phyloP scores from a whole-genome alignment of 2,329 filamentous ascomycete genomes.

The Aspergillus uvarum region DNA sequence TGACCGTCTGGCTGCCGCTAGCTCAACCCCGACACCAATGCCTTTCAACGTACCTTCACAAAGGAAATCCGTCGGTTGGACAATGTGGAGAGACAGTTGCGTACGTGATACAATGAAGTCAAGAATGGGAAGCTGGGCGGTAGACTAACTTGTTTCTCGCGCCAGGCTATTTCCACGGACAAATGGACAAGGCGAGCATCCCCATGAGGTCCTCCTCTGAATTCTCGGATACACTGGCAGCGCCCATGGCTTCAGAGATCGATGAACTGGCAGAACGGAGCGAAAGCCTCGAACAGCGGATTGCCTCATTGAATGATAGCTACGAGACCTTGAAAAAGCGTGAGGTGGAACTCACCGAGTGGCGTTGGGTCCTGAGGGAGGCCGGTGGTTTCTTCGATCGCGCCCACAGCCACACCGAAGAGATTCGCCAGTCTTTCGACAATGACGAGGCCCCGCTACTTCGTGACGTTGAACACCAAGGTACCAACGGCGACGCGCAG shows the following conservation, averaged over 20 bases:
- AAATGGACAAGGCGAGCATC: constrained; percentile 93
- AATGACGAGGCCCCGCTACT: constrained; percentile 92
- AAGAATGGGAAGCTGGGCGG: constrained; percentile 9
- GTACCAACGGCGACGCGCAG: constrained; percentile 61
- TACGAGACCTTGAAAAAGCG: constrained; percentile 98
- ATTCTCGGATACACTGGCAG: constrained; percentile 80
- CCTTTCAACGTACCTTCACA: constrained; percentile 96
- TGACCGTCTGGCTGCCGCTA: constrained; percentile 41
- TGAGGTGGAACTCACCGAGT: constrained; percentile 94
- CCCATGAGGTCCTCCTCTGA: constrained; percentile 86
- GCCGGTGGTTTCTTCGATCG: constrained; percentile 96
- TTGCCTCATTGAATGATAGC: constrained; percentile 91
- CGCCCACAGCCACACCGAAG: constrained; percentile 92
- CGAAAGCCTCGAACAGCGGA: constrained; percentile 86
- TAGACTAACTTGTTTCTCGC: neutral
- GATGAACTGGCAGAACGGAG: constrained; percentile 92
- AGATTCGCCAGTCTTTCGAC: constrained; percentile 83
- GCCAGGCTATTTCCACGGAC: constrained; percentile 83
- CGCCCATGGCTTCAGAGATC: constrained; percentile 90
- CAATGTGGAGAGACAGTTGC: constrained; percentile 96
- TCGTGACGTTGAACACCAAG: constrained; percentile 85
- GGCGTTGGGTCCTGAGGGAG: constrained; percentile 96
- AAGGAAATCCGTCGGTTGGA: constrained; percentile 96
- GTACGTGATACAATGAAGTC: constrained; percentile 55
- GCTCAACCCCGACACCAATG: constrained; percentile 89